These are phyloP conservation scores for Moesziomyces sp. DNA, from an alignment of 1,284 basidiomycete genomes.

Conservation along the genomic window DNA sequence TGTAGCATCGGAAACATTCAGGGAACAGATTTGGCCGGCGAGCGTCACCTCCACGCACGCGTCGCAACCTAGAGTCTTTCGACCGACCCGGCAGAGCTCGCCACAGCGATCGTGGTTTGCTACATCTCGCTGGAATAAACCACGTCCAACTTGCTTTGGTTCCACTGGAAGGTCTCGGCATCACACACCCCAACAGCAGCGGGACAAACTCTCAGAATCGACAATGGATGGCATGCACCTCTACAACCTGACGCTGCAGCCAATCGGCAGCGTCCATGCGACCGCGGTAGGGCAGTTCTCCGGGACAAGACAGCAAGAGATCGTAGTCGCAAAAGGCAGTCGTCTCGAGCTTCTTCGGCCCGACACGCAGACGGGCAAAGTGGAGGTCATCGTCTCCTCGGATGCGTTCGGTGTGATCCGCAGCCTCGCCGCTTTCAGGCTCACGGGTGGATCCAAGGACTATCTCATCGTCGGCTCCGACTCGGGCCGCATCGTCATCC, in stretches of 20 bases:
- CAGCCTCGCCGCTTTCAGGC: conserved; percentile 60
- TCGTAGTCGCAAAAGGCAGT: conserved; percentile 60
- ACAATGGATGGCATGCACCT: conserved; percentile 61
- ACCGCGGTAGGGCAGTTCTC: conserved; percentile 65
- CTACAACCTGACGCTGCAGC: conserved; percentile 63
- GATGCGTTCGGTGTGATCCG: conserved; percentile 62
- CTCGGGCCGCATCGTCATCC: conserved; percentile 64
- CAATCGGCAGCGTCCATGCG: conserved; percentile 57
- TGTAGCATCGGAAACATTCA: background rate
- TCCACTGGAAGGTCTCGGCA: too few relatives aligned
- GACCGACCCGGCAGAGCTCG: too few relatives aligned
- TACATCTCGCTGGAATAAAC: too few relatives aligned
- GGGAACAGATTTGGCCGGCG: too few relatives aligned
- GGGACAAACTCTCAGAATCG: background rate
- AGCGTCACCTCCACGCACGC: too few relatives aligned
- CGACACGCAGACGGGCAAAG: conserved; percentile 58
- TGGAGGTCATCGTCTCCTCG: conserved; percentile 52
- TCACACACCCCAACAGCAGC: background rate
- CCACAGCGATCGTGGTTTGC: too few relatives aligned
- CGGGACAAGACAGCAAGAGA: conserved; percentile 64
- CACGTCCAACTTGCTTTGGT: too few relatives aligned
- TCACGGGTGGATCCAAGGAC: conserved; percentile 62
- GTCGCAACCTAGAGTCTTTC: too few relatives aligned
- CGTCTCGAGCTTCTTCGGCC: conserved; percentile 61
- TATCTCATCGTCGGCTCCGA: conserved; percentile 66